phyloP scores from a whole-genome alignment of 2,329 filamentous ascomycete species.

The Fusarium caatingaense region DNA sequence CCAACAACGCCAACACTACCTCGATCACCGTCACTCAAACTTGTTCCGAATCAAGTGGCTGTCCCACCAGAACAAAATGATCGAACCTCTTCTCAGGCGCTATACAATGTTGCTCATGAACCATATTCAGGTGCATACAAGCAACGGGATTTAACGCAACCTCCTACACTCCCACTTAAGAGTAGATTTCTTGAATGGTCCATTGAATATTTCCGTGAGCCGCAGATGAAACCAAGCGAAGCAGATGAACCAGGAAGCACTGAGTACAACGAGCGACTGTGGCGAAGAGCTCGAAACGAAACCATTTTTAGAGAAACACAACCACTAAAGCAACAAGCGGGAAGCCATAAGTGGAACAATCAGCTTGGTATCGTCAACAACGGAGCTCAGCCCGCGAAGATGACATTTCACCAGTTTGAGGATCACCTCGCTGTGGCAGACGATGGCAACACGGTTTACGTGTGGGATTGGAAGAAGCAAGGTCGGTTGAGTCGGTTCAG shows the following conservation, averaged over 20 bases:
- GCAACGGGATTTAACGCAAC: constrained; percentile 67
- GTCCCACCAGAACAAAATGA: constrained; percentile 81
- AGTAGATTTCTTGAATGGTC: constrained; percentile 96
- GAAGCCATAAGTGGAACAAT: constrained; percentile 87
- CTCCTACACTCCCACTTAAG: constrained; percentile 77
- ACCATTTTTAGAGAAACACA: constrained; percentile 92
- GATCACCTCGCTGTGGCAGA: constrained; percentile 94
- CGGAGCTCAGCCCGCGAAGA: constrained; percentile 86
- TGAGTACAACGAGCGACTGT: constrained; percentile 94
- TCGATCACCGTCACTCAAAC: constrained; percentile 51
- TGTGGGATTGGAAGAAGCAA: constrained; percentile 93
- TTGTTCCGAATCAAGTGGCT: constrained; percentile 56
- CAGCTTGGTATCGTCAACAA: constrained; percentile 88
- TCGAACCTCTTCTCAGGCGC: constrained; percentile 65
- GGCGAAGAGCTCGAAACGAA: constrained; percentile 93
- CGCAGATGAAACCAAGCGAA: constrained; percentile 97
- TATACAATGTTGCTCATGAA: constrained; percentile 79
- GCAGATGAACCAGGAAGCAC: constrained; percentile 95
- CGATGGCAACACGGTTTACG: constrained; percentile 86
- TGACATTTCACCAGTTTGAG: constrained; percentile 98
- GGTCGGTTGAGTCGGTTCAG: constrained; percentile 85
- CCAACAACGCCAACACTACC: constrained; percentile 47
- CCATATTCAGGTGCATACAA: constrained; percentile 83
- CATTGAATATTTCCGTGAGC: constrained; percentile 96
- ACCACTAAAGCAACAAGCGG: constrained; percentile 89